These are phyloP conservation scores for Dothistroma septosporum DNA, from an alignment of 2,329 filamentous ascomycete species.

Conservation along the genomic window DNA sequence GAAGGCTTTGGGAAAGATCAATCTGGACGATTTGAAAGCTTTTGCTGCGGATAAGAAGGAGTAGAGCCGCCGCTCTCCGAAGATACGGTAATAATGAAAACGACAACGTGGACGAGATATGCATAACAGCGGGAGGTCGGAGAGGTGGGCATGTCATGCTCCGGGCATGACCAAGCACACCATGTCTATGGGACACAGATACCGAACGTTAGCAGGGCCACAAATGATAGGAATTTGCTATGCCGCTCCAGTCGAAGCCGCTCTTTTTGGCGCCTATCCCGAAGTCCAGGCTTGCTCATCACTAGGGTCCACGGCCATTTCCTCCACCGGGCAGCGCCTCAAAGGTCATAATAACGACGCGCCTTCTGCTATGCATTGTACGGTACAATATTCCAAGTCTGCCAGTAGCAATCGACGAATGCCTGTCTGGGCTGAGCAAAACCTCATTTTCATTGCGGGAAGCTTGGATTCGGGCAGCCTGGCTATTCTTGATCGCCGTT, in stretches of 20 bases:
- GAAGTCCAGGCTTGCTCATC: not conserved
- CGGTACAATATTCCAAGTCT: not conserved
- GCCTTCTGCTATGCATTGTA: not conserved
- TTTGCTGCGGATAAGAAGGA: conserved; percentile 46
- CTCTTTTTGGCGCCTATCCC: not conserved
- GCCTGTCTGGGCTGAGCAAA: not conserved
- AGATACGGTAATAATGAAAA: not conserved
- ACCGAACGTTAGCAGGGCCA: not conserved
- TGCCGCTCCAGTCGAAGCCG: not conserved
- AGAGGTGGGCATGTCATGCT: not conserved
- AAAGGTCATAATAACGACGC: not conserved
- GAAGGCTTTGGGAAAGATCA: conserved; percentile 47
- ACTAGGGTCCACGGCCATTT: not conserved
- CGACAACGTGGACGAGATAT: not conserved
- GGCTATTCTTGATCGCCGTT: not conserved
- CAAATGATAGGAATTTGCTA: not conserved
- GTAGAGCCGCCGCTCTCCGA: not conserved
- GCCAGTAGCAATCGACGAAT: not conserved
- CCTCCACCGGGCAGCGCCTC: not conserved
- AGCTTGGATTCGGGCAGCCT: not conserved
- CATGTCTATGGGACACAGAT: not conserved
- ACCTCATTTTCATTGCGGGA: not conserved
- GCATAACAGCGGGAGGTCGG: not conserved
- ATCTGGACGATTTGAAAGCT: conserved; percentile 47
- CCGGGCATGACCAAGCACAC: not conserved